Conservation (phyloP, 176 grass and related monocot species). For the Thalia dealbata region DNA sequence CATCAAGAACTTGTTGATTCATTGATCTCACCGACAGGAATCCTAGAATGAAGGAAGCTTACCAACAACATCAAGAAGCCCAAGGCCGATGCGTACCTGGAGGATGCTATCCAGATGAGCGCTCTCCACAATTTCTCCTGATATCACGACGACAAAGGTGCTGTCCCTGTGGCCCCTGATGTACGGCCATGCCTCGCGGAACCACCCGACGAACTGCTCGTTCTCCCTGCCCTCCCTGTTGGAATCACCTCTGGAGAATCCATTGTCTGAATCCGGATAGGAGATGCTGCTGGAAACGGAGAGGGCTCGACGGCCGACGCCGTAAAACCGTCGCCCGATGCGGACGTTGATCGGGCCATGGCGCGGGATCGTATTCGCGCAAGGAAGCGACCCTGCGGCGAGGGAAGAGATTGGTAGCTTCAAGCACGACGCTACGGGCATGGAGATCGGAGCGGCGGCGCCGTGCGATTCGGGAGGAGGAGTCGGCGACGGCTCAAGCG, state of each 20-base stretch:
- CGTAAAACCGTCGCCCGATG: background rate
- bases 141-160: conserved; percentile 76
- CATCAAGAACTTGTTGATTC: background rate
- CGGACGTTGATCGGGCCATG: background rate
- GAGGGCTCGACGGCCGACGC: background rate
- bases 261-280: conserved; percentile 5
- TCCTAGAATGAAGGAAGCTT: background rate
- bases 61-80: background rate
- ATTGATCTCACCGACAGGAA: background rate
- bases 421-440: background rate
- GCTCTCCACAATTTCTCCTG: conserved; percentile 59
- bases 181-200: conserved; percentile 79
- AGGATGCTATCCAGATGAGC: conserved; percentile 59
- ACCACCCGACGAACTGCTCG: conserved; percentile 59
- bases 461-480: background rate
- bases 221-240: conserved; percentile 32
- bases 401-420: conserved; percentile 6
- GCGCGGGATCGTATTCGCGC: background rate
- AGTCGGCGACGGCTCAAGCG: too few relatives aligned
- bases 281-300: conserved; percentile 9
- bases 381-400: background rate
- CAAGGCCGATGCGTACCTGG: conserved; percentile 27
- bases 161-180: conserved; percentile 71
- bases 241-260: background rate
- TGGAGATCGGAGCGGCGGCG: background rate